Conservation (phyloP, 257 asterid species). For the Craterostigma plantagineum region DNA sequence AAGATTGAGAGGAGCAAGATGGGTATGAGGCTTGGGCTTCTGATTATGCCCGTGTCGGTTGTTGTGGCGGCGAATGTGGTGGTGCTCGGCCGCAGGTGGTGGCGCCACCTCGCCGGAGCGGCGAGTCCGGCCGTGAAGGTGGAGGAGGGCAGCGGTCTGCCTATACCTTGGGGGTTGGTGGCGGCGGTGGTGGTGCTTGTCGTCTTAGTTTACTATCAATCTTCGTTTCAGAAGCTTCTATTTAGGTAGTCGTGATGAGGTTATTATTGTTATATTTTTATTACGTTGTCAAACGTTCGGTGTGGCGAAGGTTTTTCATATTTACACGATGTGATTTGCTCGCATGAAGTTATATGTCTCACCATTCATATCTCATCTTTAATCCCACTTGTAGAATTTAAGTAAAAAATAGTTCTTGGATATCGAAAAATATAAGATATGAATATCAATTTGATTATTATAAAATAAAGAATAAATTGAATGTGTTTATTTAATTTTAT, state of each 20-base stretch:
- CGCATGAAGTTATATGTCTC: too few species aligned
- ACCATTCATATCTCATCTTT: too few species aligned
- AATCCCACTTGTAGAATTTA: too few species aligned
- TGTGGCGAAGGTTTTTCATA: too few species aligned
- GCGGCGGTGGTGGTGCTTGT: neutral
- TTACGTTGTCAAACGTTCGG: too few species aligned
- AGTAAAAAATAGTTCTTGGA: too few species aligned
- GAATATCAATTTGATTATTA: too few species aligned
- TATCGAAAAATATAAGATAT: too few species aligned
- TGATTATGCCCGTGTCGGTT: neutral
- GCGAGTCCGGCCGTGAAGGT: neutral
- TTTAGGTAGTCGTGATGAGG: neutral
- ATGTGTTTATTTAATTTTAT: too few species aligned
- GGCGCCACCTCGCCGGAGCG: neutral
- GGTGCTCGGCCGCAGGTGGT: neutral
- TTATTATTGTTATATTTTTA: too few species aligned
- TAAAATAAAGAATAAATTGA: too few species aligned
- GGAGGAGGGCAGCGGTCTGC: neutral
- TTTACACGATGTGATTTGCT: too few species aligned
- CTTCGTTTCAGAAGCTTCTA: neutral
- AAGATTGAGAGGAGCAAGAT: neutral
- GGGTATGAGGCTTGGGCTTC: neutral
- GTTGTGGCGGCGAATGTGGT: neutral
- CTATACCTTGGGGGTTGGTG: slow-evolving; percentile 1
- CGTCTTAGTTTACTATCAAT: neutral